Evolutionary conservation across 495 filamentous ascomycete genomes (phyloP).

Genomic region (Trichocladium uniseriatum): DNA sequence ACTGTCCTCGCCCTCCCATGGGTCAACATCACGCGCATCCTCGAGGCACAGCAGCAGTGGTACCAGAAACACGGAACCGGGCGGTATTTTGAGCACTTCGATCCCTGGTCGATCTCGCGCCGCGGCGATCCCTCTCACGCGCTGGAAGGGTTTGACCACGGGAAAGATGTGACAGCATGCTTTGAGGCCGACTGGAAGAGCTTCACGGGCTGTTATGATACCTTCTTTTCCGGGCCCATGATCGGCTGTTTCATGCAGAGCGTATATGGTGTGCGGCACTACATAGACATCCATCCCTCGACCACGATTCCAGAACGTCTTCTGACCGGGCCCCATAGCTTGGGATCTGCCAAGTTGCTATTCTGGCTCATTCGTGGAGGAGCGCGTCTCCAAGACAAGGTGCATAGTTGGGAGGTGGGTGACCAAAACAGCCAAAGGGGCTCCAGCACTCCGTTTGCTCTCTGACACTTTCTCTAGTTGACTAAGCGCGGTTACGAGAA

Average conservation of each 20-base stretch:
- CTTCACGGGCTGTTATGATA: background rate
- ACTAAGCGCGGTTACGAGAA: conserved; percentile 13
- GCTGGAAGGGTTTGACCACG: background rate
- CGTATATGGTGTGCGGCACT: too few species aligned
- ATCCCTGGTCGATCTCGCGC: background rate
- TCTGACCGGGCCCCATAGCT: conserved; percentile 19
- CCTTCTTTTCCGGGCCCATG: too few species aligned
- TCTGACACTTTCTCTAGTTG: background rate
- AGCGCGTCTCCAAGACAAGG: conserved; percentile 6
- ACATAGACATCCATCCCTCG: conserved; percentile 23
- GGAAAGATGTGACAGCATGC: background rate
- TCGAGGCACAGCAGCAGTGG: conserved; percentile 25
- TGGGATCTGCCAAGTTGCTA: conserved; percentile 21
- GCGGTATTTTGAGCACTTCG: background rate
- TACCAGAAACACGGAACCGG: conserved; percentile 10
- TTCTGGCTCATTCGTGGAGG: conserved; percentile 33
- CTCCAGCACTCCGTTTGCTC: background rate
- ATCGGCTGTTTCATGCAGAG: too few species aligned
- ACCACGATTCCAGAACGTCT: conserved; percentile 27
- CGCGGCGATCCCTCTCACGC: background rate
- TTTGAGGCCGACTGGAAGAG: conserved; percentile 15
- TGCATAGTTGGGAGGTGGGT: conserved; percentile 32
- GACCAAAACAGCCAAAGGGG: background rate
- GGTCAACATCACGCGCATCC: conserved; percentile 22
- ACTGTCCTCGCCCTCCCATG: conserved; percentile 25